Conservation (phyloP, 75 land plant species). For the Cryptomeria japonica region DNA sequence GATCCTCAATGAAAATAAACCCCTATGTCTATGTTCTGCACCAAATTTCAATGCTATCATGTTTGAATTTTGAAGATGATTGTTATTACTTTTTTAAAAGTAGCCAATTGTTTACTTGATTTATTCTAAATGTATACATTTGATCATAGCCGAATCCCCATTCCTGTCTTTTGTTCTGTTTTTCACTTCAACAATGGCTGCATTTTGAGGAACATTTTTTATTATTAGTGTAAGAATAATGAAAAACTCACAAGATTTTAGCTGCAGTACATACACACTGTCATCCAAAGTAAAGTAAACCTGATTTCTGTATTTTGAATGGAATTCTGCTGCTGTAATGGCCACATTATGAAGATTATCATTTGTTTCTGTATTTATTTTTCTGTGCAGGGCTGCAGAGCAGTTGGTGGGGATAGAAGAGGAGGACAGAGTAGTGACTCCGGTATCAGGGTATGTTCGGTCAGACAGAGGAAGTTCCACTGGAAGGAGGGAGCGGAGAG, state of each 20-base stretch:
- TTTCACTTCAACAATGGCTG: neutral
- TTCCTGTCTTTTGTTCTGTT: no score
- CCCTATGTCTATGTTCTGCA: no score
- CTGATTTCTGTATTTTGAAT: neutral
- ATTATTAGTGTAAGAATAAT: neutral
- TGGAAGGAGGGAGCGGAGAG: conserved; percentile 27
- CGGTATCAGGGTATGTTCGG: conserved; percentile 32
- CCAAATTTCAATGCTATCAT: no score
- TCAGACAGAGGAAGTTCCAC: conserved; percentile 37
- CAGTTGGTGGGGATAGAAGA: conserved; percentile 84
- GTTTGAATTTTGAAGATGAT: no score
- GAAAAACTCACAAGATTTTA: neutral
- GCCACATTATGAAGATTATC: neutral
- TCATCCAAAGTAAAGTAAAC: neutral
- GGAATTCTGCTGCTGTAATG: neutral
- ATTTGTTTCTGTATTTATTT: neutral
- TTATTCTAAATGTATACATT: no score
- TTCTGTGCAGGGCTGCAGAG: conserved; percentile 77
- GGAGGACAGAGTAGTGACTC: conserved; percentile 45
- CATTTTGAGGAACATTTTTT: neutral
- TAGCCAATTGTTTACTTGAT: no score
- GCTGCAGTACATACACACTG: neutral
- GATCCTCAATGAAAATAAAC: no score
- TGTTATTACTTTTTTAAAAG: no score
- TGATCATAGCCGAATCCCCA: no score